Percentiles rank a stretch among this genome's conserved stretches.
phyloP scores from a whole-genome alignment of 495 filamentous ascomycete genomes.

The Usnea hakonensis region DNA sequence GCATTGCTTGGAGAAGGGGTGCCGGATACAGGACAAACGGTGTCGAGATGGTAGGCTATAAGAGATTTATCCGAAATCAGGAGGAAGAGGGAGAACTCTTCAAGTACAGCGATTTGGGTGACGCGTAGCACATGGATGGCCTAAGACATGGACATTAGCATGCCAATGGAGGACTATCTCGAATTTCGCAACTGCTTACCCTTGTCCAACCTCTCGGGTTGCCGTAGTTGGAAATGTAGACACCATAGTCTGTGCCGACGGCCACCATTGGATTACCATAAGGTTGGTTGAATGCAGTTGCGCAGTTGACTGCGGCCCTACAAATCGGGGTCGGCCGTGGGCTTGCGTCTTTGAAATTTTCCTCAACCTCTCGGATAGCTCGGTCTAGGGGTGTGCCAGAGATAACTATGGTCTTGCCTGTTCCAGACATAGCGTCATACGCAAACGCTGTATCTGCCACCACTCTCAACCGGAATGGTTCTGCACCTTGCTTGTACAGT shows the following conservation, averaged over 20 bases:
- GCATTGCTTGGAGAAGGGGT: slow-evolving; percentile 31
- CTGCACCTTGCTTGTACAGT: slow-evolving; percentile 84
- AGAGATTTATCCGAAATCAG: slow-evolving; percentile 85
- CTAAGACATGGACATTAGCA: slow-evolving; percentile 34
- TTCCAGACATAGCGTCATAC: slow-evolving; percentile 55
- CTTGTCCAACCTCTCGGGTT: slow-evolving; percentile 85
- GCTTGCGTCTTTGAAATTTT: slow-evolving; percentile 53
- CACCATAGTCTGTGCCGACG: slow-evolving; percentile 89
- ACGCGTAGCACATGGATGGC: slow-evolving; percentile 67
- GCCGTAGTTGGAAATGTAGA: slow-evolving; percentile 75
- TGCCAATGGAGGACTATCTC: slow-evolving; percentile 1
- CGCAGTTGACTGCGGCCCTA: slow-evolving; percentile 80
- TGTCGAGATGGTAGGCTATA: slow-evolving; percentile 90
- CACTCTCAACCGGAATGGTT: slow-evolving; percentile 87
- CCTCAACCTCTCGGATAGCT: slow-evolving; percentile 82
- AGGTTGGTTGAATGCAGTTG: slow-evolving; percentile 74
- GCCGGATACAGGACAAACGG: slow-evolving; percentile 68
- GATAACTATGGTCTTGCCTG: slow-evolving; percentile 55
- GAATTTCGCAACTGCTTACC: slow-evolving; percentile 42
- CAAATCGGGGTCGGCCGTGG: slow-evolving; percentile 68
- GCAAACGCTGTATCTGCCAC: slow-evolving; percentile 89
- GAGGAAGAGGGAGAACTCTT: slow-evolving; percentile 88
- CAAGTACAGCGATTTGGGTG: slow-evolving; percentile 87
- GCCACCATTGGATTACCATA: slow-evolving; percentile 83
- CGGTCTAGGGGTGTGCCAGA: slow-evolving; percentile 86